Base-by-base conservation (phyloP, 1,284 basidiomycete genomes). In the Ustilago nuda region DNA sequence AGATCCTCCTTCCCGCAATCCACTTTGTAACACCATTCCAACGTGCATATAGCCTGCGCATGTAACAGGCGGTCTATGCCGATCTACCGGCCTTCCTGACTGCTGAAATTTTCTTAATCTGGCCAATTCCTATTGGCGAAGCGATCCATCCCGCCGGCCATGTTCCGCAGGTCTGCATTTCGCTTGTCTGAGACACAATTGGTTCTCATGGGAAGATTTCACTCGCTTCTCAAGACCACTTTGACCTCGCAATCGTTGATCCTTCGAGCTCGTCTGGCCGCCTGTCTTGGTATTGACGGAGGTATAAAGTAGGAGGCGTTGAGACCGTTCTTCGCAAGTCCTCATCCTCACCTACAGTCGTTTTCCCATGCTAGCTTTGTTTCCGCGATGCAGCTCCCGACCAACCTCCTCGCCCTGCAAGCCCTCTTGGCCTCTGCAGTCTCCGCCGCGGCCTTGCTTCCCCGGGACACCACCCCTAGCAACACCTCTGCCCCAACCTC, bases 371-470 rank as follows among this genome's bases (percentile, higher is more conserved):
- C 36, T n/a, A 17, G 8, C 13, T 3, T 30, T 8, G 11, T 13
- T 48, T 27, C 50, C 43, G 15, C 17, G 19, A 72, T 72, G 61
- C 64, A 66, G 56, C 43, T 72, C 35, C n/a, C 57, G 0, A 13
- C 61, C 19, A 48, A 48, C 33, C 17, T 66, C 19, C 15, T 72
- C 37, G 70, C 70, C 33, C 8, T 72, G 45, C 70, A 60, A 12
- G 64, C 70, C 19, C n/a, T 66, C 33, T 23, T 72, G 32, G 70
- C 43, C 15, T 53, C 37, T 8, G 60, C 61, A 53, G 70, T 66
- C 46, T 66, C 64, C 52, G 64, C 63, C 1, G 69, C 63, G 2
- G 58, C 61, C 5, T 7, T 72, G 32, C 6, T 60, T 7, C 64
- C 64, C 17, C 70, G 71, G 51, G 52, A 58, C 27, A 48, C 39